Evolutionary conservation across 2,329 filamentous ascomycete genomes (phyloP).

Genomic region (Allantophomopsis cytisporea): DNA sequence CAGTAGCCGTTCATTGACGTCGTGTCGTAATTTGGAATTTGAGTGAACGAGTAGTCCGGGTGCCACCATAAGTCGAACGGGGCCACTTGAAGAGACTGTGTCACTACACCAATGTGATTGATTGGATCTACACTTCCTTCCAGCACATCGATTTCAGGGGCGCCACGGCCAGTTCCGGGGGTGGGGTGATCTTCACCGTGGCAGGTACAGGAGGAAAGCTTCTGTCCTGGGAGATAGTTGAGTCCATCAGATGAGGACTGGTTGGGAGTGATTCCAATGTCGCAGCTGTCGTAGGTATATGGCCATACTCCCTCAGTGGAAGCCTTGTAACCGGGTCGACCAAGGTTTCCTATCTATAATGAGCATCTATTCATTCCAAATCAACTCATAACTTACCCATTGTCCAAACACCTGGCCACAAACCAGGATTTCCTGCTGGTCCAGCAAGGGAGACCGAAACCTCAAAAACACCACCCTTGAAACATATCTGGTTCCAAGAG

Average conservation of each 20-base stretch:
- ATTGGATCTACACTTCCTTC: conserved; percentile 37
- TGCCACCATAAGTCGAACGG: conserved; percentile 30
- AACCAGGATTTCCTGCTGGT: conserved; percentile 29
- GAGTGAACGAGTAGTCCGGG: conserved; percentile 35
- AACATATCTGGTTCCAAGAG: conserved; percentile 38
- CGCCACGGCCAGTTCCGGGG: conserved; percentile 48
- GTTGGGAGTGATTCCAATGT: conserved; percentile 56
- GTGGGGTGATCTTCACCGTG: conserved; percentile 48
- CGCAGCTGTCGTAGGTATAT: conserved; percentile 36
- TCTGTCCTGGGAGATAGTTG: conserved; percentile 54
- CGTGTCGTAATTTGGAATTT: conserved; percentile 31
- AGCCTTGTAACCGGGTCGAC: conserved; percentile 33
- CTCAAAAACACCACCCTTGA: conserved; percentile 38
- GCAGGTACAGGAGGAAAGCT: conserved; percentile 53
- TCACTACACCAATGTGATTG: conserved; percentile 21
- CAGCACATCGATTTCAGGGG: conserved; percentile 59
- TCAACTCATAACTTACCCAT: conserved; percentile 22
- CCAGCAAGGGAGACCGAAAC: conserved; percentile 36
- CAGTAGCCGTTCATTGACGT: conserved; percentile 35
- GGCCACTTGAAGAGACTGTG: conserved; percentile 21
- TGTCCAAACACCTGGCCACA: conserved; percentile 39
- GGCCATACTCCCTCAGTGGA: conserved; percentile 41
- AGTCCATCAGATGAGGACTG: conserved; percentile 53
- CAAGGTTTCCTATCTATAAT: conserved; percentile 23
- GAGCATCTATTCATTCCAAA: too few species aligned